Base-by-base conservation (phyloP, 2,329 filamentous ascomycete genomes). In the Xylaria sp. region DNA sequence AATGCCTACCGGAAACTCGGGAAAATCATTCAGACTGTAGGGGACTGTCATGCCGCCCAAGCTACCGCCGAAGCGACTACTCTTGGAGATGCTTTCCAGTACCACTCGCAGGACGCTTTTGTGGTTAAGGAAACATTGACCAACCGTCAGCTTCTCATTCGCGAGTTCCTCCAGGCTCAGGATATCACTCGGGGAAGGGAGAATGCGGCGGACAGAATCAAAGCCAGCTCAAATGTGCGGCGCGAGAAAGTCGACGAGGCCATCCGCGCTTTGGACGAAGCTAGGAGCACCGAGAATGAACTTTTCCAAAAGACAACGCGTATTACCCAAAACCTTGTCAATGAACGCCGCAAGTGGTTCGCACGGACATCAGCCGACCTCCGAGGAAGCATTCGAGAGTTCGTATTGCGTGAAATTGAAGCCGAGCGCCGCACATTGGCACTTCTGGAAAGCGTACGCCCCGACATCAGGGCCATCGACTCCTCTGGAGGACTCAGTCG, bases 71-170 rank as follows among this genome's bases (percentile, higher is more conserved):
- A 99, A 78, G 94, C 94, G 7, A 96, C 93, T 7, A 97, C 93
- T 1, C 83, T 99, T 54, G 92, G 91, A 51, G 94, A 99, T 68
- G 91, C 94, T 9, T 86, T 99, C 63, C 90, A 92, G 69, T 97
- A 97, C 72, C 92, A 97, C 76, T 96, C 92, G 50, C 88, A 91
- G 59, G 94, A 99, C 74, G 91, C 94, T 50, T 96, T 97, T 72
- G 96, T 97, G 68, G 94, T 97, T 66, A 99, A 99, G 75, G 94
- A 99, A 73, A 96, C 92, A 9, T 83, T 99, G 64, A 99, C 94
- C 3, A 99, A 99, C 77, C 90, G 94, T 10, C 94, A 99, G 76
- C 96, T 99, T 63, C 83, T 99, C 18, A 88, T 96, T 49, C 91
- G 94, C 60, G 94, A 99, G 71, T 86, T 97, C 61, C 78, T 96